Evolutionary conservation across 163 green algal genomes (phyloP), one percentile per base, ranked within the genome.

Genomic region (Scenedesmus sp.): DNA sequence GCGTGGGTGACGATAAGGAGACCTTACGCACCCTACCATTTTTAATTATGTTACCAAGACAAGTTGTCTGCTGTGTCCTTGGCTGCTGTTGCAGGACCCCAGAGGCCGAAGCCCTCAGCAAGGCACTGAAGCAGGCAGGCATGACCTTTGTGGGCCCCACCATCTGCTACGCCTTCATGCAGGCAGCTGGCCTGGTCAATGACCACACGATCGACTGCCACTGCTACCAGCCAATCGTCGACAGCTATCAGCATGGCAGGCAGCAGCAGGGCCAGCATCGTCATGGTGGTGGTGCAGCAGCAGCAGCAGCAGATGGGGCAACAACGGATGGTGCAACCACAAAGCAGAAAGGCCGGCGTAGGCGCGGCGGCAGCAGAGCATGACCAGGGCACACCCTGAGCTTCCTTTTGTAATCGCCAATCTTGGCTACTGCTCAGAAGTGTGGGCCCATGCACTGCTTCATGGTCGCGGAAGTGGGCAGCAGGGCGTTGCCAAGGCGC

Each of bases 121-220:
- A 91, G 68, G 92, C 86, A 3, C 53, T 95, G 35, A 95, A 94
- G 65, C 83, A 91, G 49, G 87, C 53, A 26, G 93, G 93, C 33
- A 93, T 95, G 70, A 92, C 80, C 3, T 95, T 95, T 92, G 93
- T 95, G 4, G 93, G 93, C 5, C 93, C 93, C 20, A 93, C 91
- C 22, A 95, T 87, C 46, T 90, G 85, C 40, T 95, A 95, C 79
- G 59, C 87, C 3, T 95, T 95, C 89, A 95, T 95, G 93, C 88
- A 92, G 61, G 89, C 83, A 18, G 83, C 87, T 10, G 93, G 93
- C 1, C 46, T 95, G 80, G 93, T 95, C 30, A 94, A 94, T 59
- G 93, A 95, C 43, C 93, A 95, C 79, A 80, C 81, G 1, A 20
- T 72, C 5, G 76, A 53, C 56, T 95, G 93, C 73, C 85, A 86